phyloP scores from a whole-genome alignment of 306 rosid genomes.

The Inga laurina region DNA sequence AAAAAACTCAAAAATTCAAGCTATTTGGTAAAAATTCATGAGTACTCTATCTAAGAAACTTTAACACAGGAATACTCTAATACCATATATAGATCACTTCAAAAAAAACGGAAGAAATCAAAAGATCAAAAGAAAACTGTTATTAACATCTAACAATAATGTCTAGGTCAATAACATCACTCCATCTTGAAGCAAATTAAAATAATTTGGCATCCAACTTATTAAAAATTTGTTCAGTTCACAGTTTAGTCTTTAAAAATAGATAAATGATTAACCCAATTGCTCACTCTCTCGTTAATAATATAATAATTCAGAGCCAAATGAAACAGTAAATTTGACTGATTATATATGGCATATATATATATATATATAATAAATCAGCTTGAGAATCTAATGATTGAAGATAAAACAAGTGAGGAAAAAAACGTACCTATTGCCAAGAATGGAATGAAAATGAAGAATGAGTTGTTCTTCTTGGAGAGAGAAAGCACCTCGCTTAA shows the following conservation, averaged over 20 bases:
- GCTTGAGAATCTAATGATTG: not conserved
- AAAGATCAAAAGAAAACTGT: too few relatives aligned
- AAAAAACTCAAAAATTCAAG: not conserved
- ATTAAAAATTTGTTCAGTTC: not conserved
- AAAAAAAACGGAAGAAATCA: not conserved
- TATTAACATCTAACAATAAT: not conserved
- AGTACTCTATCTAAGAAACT: not conserved
- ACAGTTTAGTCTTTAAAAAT: not conserved
- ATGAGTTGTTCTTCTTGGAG: constrained; percentile 80
- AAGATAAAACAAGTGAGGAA: not conserved
- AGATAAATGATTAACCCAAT: not conserved
- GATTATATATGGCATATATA: not conserved
- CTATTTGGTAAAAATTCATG: not conserved
- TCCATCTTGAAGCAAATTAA: not conserved
- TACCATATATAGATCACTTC: not conserved
- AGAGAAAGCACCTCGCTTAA: constrained; percentile 88
- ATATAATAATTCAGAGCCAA: not conserved
- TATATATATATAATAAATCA: not conserved
- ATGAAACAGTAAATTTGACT: not conserved
- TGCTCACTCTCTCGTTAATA: not conserved
- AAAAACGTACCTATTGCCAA: constrained; percentile 70
- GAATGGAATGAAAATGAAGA: constrained; percentile 81
- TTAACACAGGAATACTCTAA: not conserved
- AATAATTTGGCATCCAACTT: not conserved
- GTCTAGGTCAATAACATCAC: not conserved